Evolutionary conservation across 2,329 filamentous ascomycete genomes (phyloP), one percentile per base, ranked within the genome.

Genomic region (Verticillium isaacii): DNA sequence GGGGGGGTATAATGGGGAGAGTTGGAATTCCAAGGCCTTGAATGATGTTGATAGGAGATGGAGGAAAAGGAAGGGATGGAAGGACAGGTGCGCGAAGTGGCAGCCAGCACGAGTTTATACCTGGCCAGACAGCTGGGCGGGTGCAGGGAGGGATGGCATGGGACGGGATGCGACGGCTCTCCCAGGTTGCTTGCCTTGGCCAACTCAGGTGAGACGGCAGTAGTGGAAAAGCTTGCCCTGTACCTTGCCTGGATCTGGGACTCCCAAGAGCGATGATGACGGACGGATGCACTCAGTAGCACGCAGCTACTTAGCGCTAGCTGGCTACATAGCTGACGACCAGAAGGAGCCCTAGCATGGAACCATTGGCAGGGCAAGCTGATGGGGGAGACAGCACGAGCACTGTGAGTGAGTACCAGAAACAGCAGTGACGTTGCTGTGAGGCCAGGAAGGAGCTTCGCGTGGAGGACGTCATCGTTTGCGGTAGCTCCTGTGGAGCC

Each of bases 401-500:
- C 23, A 36, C 34, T 11, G 19, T 12, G 45, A n/a, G 23, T 12
- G 45, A n/a, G 23, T 12, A 23, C 9, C 45, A 23, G 45, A 52
- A 15, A n/a, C 37, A 52, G 45, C 57, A 32, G 57, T 58, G 57
- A 58, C 57, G 57, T 58, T 39, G 39, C 25, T 17, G 19, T 23
- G 45, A 58, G 29, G 57, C 37, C 32, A 25, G 57, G 57, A 29
- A 41, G 57, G 25, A 32, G 45, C 45, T 52, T 25, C 45, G 45
- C 19, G 45, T 58, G 37, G 17, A 58, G 39, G 41, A 58, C 57
- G 57, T 58, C 57, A 58, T 58, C 57, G 57, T 25, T 32, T 50
- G 37, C 57, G 57, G 57, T 58, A 58, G 57, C 57, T 58, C 37
- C 29, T 58, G 57, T 58, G 57, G 57, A 41, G 57, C 37, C 45